Evolutionary conservation across 345 rosid genomes (phyloP), one percentile per base, ranked within the genome.

Genomic region (Pelargonium nanum): DNA sequence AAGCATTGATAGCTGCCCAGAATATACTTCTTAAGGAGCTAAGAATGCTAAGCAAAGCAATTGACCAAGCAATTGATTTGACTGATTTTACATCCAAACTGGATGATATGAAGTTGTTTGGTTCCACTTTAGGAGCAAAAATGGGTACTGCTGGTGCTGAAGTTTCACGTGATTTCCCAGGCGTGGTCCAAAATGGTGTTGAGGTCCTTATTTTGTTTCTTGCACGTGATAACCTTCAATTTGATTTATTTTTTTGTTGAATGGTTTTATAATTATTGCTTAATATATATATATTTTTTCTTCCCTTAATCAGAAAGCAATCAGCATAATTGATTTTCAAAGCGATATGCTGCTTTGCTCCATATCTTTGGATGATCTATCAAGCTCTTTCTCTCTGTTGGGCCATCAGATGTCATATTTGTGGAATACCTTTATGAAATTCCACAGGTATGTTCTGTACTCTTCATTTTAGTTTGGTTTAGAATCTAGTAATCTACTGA

Each of bases 361-460:
- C 50, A 68, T 84, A 58, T 45, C 96, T 0, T 74, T 74, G 68
- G 91, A 81, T 64, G 78, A 72, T 73, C 58, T 80, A 25, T 58
- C 71, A 54, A 78, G 76, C 65, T 53, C 78, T 34, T 89, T 85
- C 67, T 64, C 83, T 68, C 72, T 77, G 67, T 68, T 81, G 26
- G 90, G 99, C 20, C 68, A 75, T 64, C 99, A 93, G 65, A 59
- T 83, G 19, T 80, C 75, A 53, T 77, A 72, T 75, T 78, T 93
- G 55, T 93, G 97, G 97, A 84, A 68, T 74, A 71, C 70, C 34
- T 87, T 93, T 78, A 79, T 93, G 30, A 82, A 68, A 72, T 87
- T 89, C 70, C 99, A 93, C 86, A 79, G 99, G 99, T 93, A 78
- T 24, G 20, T 53, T 56, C 51, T 63, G 19, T 62, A 68, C 26